A percentile compares a stretch with the other conserved stretches of the same genome.
phyloP scores from a whole-genome alignment of 768 basidiomycete genomes.

The Dacryopinax primogenitus region DNA sequence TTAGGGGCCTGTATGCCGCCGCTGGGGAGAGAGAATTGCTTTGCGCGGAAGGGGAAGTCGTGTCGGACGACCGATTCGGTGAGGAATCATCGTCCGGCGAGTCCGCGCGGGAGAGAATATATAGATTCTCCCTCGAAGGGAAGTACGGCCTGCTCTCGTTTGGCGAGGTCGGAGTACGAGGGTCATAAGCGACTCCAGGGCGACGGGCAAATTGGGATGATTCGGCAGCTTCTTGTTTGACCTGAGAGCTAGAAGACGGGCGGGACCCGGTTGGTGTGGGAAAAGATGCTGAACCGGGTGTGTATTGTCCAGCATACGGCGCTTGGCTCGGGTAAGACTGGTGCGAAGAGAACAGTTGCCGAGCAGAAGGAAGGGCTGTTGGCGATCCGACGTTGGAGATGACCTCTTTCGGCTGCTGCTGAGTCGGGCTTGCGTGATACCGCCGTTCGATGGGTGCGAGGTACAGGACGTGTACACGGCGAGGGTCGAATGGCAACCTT shows the following conservation, averaged over 20 bases:
- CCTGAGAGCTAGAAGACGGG: too few species aligned
- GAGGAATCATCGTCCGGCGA: not conserved
- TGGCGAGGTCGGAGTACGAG: not conserved
- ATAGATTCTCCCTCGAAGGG: not conserved
- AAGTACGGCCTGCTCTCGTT: not conserved
- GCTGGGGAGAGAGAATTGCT: not conserved
- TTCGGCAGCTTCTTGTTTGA: too few species aligned
- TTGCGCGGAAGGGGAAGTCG: conserved; percentile 1
- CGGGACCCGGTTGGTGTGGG: too few species aligned
- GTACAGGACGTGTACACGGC: not conserved
- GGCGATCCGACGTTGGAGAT: not conserved
- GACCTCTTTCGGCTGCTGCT: not conserved
- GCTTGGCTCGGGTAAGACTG: not conserved
- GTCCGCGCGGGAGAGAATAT: not conserved
- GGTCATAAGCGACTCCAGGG: too few species aligned
- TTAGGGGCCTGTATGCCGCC: not conserved
- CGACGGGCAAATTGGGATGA: too few species aligned
- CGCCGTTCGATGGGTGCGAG: not conserved
- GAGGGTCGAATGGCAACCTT: not conserved
- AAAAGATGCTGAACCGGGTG: too few species aligned
- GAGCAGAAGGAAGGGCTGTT: not conserved
- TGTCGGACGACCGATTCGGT: conserved; percentile 3
- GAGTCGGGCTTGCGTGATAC: not conserved
- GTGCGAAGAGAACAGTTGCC: not conserved
- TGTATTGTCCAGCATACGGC: too few species aligned